A percentile compares a stretch with the other conserved stretches of the same genome.
Evolutionary conservation across 257 asterid species (phyloP).

Genomic region (Gentiana macrophylla): DNA sequence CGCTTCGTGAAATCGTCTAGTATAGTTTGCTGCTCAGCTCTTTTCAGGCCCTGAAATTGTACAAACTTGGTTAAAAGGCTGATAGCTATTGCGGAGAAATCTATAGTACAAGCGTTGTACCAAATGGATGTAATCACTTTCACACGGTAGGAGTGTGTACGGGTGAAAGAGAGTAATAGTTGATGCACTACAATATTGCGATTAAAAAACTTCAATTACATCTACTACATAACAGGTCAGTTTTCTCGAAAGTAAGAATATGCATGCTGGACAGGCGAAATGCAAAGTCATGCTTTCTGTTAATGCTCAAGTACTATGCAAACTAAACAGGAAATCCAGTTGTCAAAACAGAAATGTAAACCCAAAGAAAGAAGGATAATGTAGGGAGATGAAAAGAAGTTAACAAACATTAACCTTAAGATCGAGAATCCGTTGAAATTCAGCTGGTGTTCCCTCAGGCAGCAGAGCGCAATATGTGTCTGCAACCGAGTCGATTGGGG

Average conservation of each 20-base stretch:
- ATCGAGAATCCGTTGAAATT: slow-evolving; percentile 93
- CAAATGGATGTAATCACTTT: too few relatives aligned
- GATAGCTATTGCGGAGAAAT: too few relatives aligned
- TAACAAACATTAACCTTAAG: slow-evolving; percentile 52
- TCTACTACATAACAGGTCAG: too few relatives aligned
- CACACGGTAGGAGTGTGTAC: too few relatives aligned
- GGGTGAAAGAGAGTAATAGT: too few relatives aligned
- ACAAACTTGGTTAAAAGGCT: not conserved
- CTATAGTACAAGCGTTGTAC: too few relatives aligned
- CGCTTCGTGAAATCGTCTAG: slow-evolving; percentile 89
- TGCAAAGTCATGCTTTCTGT: too few relatives aligned
- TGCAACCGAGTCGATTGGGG: slow-evolving; percentile 95
- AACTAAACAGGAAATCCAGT: not conserved
- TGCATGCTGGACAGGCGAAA: too few relatives aligned
- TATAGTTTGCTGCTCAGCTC: slow-evolving; percentile 86
- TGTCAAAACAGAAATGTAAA: not conserved
- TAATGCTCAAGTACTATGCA: not conserved
- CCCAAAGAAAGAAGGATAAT: not conserved
- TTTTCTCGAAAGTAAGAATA: too few relatives aligned
- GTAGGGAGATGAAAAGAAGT: slow-evolving; percentile 4
- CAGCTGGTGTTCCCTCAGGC: slow-evolving; percentile 89
- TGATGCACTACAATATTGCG: too few relatives aligned
- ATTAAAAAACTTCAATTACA: too few relatives aligned
- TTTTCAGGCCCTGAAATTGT: slow-evolving; percentile 63
- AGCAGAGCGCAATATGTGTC: slow-evolving; percentile 94